These are phyloP conservation scores for Penicillium sp. DNA, from an alignment of 2,329 filamentous ascomycete genomes.

Conservation along the genomic window DNA sequence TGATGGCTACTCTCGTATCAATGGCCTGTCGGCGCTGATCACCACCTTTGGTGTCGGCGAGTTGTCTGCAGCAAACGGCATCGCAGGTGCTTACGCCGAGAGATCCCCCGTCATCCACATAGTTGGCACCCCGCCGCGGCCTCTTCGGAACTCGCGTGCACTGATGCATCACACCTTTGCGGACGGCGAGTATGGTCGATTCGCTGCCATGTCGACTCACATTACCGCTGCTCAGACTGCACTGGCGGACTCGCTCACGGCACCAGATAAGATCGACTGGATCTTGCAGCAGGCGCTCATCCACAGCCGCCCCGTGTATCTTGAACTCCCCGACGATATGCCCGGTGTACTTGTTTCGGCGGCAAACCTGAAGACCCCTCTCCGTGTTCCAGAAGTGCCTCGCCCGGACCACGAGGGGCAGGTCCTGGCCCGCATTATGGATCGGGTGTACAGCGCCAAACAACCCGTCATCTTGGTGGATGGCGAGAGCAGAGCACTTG, in stretches of 20 bases:
- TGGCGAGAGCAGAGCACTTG: slow-evolving; percentile 47
- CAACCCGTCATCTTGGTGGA: slow-evolving; percentile 55
- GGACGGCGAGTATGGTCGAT: slow-evolving; percentile 55
- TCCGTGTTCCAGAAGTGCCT: slow-evolving; percentile 14
- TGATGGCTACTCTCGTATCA: slow-evolving; percentile 34
- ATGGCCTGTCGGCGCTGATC: slow-evolving; percentile 29
- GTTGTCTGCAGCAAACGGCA: slow-evolving; percentile 68
- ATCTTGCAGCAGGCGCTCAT: slow-evolving; percentile 52
- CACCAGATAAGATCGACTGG: slow-evolving; percentile 53
- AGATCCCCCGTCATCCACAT: slow-evolving; percentile 66
- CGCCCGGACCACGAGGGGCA: slow-evolving; percentile 13
- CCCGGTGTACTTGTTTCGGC: slow-evolving; percentile 35
- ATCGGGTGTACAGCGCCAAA: slow-evolving; percentile 46
- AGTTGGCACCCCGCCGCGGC: slow-evolving; percentile 52
- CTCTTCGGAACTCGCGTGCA: slow-evolving; percentile 44
- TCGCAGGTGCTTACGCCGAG: slow-evolving; percentile 73
- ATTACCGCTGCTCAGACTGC: slow-evolving; percentile 53
- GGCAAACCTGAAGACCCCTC: slow-evolving; percentile 18
- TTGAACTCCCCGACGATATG: slow-evolving; percentile 57
- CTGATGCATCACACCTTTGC: slow-evolving; percentile 67
- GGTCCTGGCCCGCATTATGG: slow-evolving; percentile 37
- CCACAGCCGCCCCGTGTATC: slow-evolving; percentile 55
- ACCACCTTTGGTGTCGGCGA: slow-evolving; percentile 59
- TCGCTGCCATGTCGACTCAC: slow-evolving; percentile 50
- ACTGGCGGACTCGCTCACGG: slow-evolving; percentile 46